Evolutionary conservation across 73 alveolate genomes (phyloP), one percentile per base, ranked within the genome.

Genomic region (Paramecium tetraurelia): DNA sequence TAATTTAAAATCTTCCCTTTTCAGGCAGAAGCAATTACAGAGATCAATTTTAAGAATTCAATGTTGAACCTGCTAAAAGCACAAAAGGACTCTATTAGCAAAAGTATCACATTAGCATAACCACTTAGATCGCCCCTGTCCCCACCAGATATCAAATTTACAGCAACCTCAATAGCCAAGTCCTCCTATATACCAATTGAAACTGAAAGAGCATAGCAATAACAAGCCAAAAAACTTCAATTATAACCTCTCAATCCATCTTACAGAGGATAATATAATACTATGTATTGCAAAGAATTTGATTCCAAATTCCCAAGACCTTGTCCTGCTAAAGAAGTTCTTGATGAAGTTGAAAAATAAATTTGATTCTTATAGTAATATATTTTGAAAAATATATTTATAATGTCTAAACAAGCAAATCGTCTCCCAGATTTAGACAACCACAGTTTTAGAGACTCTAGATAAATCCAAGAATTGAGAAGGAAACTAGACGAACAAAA

Each of bases 321-420:
- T 38, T 75, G 68, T 75, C 87, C 87, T 12, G 87, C 87, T 10
- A 75, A 75, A 75, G 87, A 33, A 75, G 87, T 75, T 1, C 36
- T 33, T 33, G 87, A 75, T 24, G 70, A 27, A 31, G 50, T 31
- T 63, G 84, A 63, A 63, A 63, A 63, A 63, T 63, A 31, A 33
- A 63, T 63, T 63, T 63, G 84, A 63, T 63, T 27, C 24, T 63
- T 27, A 27, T 27, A 31, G 38, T 59, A 59, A 40, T 40, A 22
- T 31, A 12, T 63, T 31, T 63, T 31, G 4, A 22, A 21, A 31
- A 27, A 27, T 63, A 14, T 27, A 63, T 31, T 31, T 33, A 63
- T 31, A 63, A 27, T 33, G 27, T 63, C 27, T 27, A 63, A 12
- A 12, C 7, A 6, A 5, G 46, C 27, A 27, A 63, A 27, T 31